A percentile compares a stretch with the other conserved stretches of the same genome.
Conservation (phyloP, 192 early-diverging fungal genomes). For the Coemansia sp. region DNA sequence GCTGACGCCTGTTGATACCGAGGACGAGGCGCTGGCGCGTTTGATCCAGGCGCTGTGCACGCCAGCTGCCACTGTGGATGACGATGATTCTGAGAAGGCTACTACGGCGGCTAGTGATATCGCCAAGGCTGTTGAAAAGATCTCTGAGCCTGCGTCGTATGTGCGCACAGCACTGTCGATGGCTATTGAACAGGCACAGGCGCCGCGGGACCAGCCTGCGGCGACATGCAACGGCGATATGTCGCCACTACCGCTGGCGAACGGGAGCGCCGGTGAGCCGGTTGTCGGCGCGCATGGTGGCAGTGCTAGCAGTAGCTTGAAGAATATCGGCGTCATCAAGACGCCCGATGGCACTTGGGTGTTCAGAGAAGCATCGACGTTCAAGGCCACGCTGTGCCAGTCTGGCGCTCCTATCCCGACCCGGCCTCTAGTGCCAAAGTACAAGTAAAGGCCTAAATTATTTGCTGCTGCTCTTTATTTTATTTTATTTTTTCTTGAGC, state of each 20-base stretch:
- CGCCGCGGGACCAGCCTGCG: not conserved
- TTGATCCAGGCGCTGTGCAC: slow-evolving; percentile 12
- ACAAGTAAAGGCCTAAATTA: not conserved
- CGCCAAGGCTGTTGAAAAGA: slow-evolving; percentile 25
- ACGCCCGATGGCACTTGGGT: slow-evolving; percentile 33
- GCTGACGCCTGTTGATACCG: not conserved
- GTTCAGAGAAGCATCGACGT: slow-evolving; percentile 38
- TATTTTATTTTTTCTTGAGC: not conserved
- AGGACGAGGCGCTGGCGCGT: slow-evolving; percentile 11
- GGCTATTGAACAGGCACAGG: slow-evolving; percentile 14
- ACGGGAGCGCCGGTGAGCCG: not conserved
- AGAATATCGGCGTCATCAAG: slow-evolving; percentile 43
- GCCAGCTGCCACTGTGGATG: not conserved
- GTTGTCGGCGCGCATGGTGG: not conserved
- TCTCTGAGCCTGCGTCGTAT: slow-evolving; percentile 32
- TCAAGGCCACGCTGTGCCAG: slow-evolving; percentile 37
- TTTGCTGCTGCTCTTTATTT: not conserved
- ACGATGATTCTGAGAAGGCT: not conserved
- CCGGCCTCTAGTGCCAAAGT: slow-evolving; percentile 34
- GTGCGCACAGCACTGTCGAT: slow-evolving; percentile 46
- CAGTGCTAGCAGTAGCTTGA: slow-evolving; percentile 11
- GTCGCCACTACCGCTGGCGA: not conserved
- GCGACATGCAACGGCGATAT: slow-evolving; percentile 5
- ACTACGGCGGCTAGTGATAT: not conserved
- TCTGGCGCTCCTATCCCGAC: slow-evolving; percentile 44